phyloP scores from a whole-genome alignment of 345 rosid species.

The Stellera chamaejasme region DNA sequence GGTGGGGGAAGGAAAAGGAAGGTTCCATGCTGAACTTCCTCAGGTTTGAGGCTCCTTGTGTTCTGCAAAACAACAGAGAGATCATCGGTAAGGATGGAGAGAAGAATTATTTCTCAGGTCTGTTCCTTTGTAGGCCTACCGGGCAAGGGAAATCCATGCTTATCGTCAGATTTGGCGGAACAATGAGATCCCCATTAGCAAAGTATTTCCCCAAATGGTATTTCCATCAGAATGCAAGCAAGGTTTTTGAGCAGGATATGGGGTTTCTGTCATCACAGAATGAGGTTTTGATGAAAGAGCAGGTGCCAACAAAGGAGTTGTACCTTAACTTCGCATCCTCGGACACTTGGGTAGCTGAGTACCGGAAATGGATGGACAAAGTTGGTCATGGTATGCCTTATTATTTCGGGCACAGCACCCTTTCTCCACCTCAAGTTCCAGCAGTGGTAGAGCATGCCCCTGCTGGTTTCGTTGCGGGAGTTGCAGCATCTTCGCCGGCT shows the following conservation, averaged over 20 bases:
- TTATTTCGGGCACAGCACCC: slow-evolving; percentile 70
- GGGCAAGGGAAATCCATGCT: slow-evolving; percentile 99
- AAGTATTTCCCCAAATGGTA: slow-evolving; percentile 71
- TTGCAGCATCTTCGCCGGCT: slow-evolving; percentile 65
- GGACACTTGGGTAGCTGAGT: slow-evolving; percentile 86
- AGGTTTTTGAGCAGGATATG: slow-evolving; percentile 95
- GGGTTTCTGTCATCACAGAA: slow-evolving; percentile 89
- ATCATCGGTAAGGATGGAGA: slow-evolving; percentile 49
- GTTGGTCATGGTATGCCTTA: slow-evolving; percentile 99
- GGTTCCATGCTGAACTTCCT: slow-evolving; percentile 37
- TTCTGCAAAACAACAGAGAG: slow-evolving; percentile 67
- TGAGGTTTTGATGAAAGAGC: slow-evolving; percentile 70
- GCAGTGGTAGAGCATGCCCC: slow-evolving; percentile 92
- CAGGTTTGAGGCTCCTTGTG: slow-evolving; percentile 78
- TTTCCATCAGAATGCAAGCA: slow-evolving; percentile 77
- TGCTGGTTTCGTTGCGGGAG: slow-evolving; percentile 69
- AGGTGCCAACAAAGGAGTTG: slow-evolving; percentile 72
- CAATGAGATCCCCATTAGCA: slow-evolving; percentile 41
- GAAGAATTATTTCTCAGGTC: slow-evolving; percentile 61
- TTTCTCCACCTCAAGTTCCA: slow-evolving; percentile 56
- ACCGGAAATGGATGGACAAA: slow-evolving; percentile 97
- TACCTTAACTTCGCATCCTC: slow-evolving; percentile 73
- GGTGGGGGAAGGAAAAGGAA: slow-evolving; percentile 80
- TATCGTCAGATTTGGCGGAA: slow-evolving; percentile 74
- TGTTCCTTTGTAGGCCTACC: slow-evolving; percentile 88